These are phyloP conservation scores for Petunia secreta DNA, from an alignment of 257 asterid genomes.

Conservation along the genomic window DNA sequence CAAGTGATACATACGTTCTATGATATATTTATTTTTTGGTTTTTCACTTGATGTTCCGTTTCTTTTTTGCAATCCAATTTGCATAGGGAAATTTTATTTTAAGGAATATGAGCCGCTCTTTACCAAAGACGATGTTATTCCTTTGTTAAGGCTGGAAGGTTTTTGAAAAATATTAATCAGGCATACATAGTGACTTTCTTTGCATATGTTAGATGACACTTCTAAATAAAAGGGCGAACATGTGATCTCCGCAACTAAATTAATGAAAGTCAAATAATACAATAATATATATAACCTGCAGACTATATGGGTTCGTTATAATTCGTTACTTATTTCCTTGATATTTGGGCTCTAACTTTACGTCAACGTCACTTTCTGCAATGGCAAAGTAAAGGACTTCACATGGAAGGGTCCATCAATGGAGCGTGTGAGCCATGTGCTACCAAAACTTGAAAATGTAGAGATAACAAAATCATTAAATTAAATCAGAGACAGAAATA, in stretches of 20 bases:
- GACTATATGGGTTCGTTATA: neutral
- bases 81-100: no score
- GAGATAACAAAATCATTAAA: neutral
- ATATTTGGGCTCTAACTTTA: constrained; percentile 4
- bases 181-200: no score
- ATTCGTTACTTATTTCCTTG: neutral
- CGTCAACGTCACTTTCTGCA: constrained; percentile 16
- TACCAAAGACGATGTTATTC: no score
- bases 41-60: no score
- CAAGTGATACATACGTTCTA: no score
- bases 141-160: no score
- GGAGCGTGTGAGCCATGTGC: constrained; percentile 57
- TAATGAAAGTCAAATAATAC: neutral
- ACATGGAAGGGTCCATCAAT: constrained; percentile 53
- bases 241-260: neutral
- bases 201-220: no score
- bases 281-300: neutral
- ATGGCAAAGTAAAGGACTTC: constrained; percentile 30
- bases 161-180: no score
- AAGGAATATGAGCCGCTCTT: no score
- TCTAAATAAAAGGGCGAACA: no score
- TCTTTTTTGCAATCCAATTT: no score
- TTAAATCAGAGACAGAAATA: neutral
- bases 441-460: constrained; percentile 14
- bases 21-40: no score